Base-by-base conservation (phyloP, 2,329 filamentous ascomycete genomes). In the Pseudodiploospora longispora region DNA sequence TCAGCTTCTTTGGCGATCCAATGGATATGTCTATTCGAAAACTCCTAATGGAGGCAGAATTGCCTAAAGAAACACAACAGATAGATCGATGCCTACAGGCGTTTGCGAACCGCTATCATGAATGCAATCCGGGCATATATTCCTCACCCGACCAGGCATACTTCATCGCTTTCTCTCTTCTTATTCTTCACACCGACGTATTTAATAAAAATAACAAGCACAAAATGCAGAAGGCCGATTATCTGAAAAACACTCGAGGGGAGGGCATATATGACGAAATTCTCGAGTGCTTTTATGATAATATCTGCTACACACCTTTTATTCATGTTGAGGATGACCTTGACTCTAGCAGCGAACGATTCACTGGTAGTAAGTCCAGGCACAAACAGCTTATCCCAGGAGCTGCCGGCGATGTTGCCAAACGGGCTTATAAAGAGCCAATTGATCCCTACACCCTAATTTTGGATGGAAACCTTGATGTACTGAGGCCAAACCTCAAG, bases 201-300 rank as follows among this genome's bases (percentile, higher is more conserved):
- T 97, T 97, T 78, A 98, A 98, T 72, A 95, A 95, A 67, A 98
- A 97, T 70, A 97, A 97, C 69, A 97, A 97, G 68, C 80, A 93
- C 63, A 98, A 98, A 66, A 98, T 98, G 93, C 89, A 95, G 59
- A 94, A 95, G 60, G 69, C 77, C 1, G 93, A 97, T 58, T 98
- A 98, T 64, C 75, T 97, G 54, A 96, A 94, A 65, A 97, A 97
- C 61, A 94, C 90, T 0, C 82, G 82, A 27, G 89, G 87, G 3
- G 90, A 97, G 60, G 88, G 88, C 10, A 86, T 97, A n/a, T 87
- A 86, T 42, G 87, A 94, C 52, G 91, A 97, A 52, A 86, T 97
- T 36, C 72, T 97, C 10, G 89, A 89, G 57, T 96, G 91, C 60
- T 94, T 98, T 60, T 98, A 97, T 66, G 93, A 98, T 69, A 98